A percentile compares a stretch with the other conserved stretches of the same genome.
Conservation (phyloP, 805 yeast species). For the Lachancea dasiensis region DNA sequence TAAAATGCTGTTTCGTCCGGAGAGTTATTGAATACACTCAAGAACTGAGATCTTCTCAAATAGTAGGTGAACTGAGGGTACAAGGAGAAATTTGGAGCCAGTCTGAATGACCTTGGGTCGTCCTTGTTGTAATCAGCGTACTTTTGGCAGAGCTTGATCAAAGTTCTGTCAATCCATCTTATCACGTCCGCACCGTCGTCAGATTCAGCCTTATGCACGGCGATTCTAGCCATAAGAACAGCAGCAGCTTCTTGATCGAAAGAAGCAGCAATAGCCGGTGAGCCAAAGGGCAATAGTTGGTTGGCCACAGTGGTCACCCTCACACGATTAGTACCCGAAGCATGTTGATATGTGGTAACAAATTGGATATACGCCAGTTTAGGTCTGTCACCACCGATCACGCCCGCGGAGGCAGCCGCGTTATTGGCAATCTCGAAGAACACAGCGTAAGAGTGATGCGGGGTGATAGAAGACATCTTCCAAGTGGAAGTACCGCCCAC, state of each 20-base stretch:
- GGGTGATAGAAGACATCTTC: slow-evolving; percentile 78
- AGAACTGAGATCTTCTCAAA: slow-evolving; percentile 90
- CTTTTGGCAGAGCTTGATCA: slow-evolving; percentile 83
- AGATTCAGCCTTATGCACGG: slow-evolving; percentile 72
- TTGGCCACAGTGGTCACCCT: slow-evolving; percentile 83
- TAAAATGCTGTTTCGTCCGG: slow-evolving; percentile 98
- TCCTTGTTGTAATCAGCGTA: slow-evolving; percentile 92
- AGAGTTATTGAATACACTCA: slow-evolving; percentile 94
- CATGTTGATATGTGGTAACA: slow-evolving; percentile 88
- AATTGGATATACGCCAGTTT: slow-evolving; percentile 61
- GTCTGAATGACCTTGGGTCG: slow-evolving; percentile 73
- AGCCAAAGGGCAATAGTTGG: slow-evolving; percentile 47
- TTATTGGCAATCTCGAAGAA: slow-evolving; percentile 72
- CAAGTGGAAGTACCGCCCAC: slow-evolving; percentile 88
- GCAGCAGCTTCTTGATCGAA: slow-evolving; percentile 99
- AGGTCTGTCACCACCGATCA: slow-evolving; percentile 22
- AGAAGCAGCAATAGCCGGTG: slow-evolving; percentile 50
- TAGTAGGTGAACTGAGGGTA: slow-evolving; percentile 96
- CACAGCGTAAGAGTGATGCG: slow-evolving; percentile 81
- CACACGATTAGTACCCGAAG: slow-evolving; percentile 84
- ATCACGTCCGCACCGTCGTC: slow-evolving; percentile 91
- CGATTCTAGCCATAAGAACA: slow-evolving; percentile 84
- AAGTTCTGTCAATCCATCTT: slow-evolving; percentile 90
- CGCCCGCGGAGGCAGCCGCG: slow-evolving; percentile 21
- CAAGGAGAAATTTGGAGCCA: slow-evolving; percentile 76